Conservation (phyloP, 108 stramenopile species). For the Nannochloropsis gaditana region DNA sequence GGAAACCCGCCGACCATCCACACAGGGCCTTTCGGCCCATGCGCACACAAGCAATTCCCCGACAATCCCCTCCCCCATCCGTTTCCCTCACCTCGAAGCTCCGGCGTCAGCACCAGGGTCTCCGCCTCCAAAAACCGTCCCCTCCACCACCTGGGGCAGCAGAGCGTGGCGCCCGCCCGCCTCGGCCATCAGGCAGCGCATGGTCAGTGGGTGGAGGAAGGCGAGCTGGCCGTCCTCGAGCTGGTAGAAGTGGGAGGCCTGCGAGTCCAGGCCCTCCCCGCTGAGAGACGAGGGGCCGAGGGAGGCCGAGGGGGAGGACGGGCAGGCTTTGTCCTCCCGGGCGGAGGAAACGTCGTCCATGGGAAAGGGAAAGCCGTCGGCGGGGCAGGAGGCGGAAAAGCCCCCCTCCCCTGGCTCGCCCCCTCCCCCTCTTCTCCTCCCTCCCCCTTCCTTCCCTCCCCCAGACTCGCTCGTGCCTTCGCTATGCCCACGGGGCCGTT, state of each 20-base stretch:
- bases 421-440: not conserved
- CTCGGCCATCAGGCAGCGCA: constrained; percentile 41
- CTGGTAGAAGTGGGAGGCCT: constrained; percentile 25
- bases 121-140: not conserved
- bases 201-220: constrained; percentile 44
- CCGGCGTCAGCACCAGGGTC: not conserved
- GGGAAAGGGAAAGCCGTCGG: not conserved
- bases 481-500: not conserved
- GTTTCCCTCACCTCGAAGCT: not conserved
- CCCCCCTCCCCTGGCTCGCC: not conserved
- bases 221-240: constrained; percentile 39
- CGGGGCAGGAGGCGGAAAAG: not conserved
- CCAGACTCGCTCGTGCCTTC: not conserved
- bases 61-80: no score
- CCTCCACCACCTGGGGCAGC: not conserved
- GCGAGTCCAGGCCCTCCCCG: no score
- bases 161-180: not conserved
- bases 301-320: not conserved
- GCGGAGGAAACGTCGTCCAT: not conserved
- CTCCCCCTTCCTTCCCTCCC: not conserved
- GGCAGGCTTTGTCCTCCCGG: not conserved
- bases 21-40: no score
- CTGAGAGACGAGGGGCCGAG: not conserved
- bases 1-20: no score
- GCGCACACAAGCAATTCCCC: no score